Percentiles rank a stretch among this genome's conserved stretches.
Evolutionary conservation across 164 flowering plant genomes (phyloP).

Genomic region (Magnolia kwangsiensis): DNA sequence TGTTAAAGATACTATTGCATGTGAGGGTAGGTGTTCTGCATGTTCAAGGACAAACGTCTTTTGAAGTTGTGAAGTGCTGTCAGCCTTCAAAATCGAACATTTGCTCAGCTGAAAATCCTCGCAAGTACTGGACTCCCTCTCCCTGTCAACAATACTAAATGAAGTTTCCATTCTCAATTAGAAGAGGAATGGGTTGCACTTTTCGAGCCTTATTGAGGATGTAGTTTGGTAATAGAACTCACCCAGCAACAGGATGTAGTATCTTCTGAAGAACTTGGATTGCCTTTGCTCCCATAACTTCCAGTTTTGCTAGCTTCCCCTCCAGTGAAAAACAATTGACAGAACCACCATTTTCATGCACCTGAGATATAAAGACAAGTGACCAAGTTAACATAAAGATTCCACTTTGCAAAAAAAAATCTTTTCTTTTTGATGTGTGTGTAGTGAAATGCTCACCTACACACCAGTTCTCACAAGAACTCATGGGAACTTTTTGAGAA

Average conservation of each 20-base stretch:
- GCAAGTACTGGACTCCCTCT: slow-evolving; percentile 34
- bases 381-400: neutral
- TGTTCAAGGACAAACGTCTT: slow-evolving; percentile 28
- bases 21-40: slow-evolving; percentile 41
- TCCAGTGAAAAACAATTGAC: slow-evolving; percentile 60
- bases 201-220: neutral
- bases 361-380: slow-evolving; percentile 31
- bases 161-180: slow-evolving; percentile 1
- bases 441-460: too few species aligned
- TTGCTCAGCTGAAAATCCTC: slow-evolving; percentile 26
- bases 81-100: slow-evolving; percentile 26
- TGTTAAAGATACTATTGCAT: slow-evolving; percentile 47
- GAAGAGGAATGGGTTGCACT: neutral
- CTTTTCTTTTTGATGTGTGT: too few species aligned
- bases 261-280: slow-evolving; percentile 61
- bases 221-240: slow-evolving; percentile 21
- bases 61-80: slow-evolving; percentile 13
- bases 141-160: slow-evolving; percentile 14
- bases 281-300: slow-evolving; percentile 65
- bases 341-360: slow-evolving; percentile 32
- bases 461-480: too few species aligned
- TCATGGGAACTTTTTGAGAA: too few species aligned
- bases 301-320: slow-evolving; percentile 70
- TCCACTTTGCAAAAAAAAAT: neutral
- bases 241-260: slow-evolving; percentile 50